phyloP scores from a whole-genome alignment of 257 asterid genomes.

The Anisodus tanguticus region DNA sequence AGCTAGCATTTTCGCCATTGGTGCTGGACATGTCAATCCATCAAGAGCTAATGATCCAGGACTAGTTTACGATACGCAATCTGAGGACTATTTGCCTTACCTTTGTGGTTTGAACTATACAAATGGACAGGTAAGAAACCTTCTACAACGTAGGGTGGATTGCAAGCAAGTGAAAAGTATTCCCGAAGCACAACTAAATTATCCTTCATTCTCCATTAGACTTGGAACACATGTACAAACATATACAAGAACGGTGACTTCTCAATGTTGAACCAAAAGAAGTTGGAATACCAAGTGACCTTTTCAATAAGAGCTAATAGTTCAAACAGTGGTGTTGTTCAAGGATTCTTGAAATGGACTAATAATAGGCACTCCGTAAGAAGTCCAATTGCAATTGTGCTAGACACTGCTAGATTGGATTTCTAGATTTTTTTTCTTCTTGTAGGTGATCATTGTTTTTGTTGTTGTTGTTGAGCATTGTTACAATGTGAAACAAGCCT shows the following conservation, averaged over 20 bases:
- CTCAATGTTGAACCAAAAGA: constrained; percentile 40
- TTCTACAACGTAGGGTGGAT: constrained; percentile 34
- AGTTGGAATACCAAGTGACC: constrained; percentile 43
- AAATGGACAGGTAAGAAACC: constrained; percentile 21
- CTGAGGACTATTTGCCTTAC: constrained; percentile 52
- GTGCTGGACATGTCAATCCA: constrained; percentile 60
- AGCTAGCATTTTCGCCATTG: constrained; percentile 42
- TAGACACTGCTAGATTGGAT: not conserved
- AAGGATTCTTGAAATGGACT: constrained; percentile 54
- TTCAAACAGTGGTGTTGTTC: constrained; percentile 19
- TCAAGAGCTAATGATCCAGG: constrained; percentile 55
- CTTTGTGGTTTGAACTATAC: constrained; percentile 58
- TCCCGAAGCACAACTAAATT: constrained; percentile 38
- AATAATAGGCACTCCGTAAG: constrained; percentile 39
- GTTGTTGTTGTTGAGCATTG: not conserved
- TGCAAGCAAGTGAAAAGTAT: constrained; percentile 36
- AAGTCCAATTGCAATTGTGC: constrained; percentile 41
- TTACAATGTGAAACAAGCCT: constrained; percentile 1
- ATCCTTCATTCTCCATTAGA: constrained; percentile 37
- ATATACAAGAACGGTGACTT: constrained; percentile 48
- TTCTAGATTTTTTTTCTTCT: not conserved
- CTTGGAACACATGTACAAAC: constrained; percentile 31
- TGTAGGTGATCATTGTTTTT: not conserved
- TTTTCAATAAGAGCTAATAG: constrained; percentile 19
- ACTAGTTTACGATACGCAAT: constrained; percentile 47